Evolutionary conservation across 805 yeast species (phyloP), one percentile per base, ranked within the genome.

Genomic region (Teunomyces pallodes): DNA sequence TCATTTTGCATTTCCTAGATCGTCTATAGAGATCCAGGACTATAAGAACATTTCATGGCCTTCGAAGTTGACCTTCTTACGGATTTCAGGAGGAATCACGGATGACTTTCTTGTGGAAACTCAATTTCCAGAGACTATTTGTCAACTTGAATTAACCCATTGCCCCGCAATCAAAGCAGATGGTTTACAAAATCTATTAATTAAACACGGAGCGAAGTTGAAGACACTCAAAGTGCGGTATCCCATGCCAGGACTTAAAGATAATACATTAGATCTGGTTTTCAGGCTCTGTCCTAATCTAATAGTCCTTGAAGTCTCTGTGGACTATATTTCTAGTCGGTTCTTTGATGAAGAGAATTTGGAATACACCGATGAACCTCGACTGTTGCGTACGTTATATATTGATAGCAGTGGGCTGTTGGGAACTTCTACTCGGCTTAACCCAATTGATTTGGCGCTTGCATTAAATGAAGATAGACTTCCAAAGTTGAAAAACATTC

Each of bases 11-110:
- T 91, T 92, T 56, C 98, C 99, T 1, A 73, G 98, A 54, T 86
- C 96, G 1, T 89, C 97, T 0, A 80, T 91, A 8, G 75, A 71
- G 46, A 86, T 96, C 61, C 76, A 79, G 47, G 80, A 81, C 30
- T 77, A 76, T 50, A 77, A 76, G 36, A 66, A 74, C 41, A 69
- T 76, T 27, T 49, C 47, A 13, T 92, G 99, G 99, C 98, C 99
- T 1, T 80, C 83, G 7, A 81, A 79, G 47, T 67, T 92, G 42
- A 75, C 84, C 61, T 82, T 81, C 57, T 69, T 92, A 38, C 82
- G 92, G 45, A 71, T 92, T 2, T 84, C 96, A 40, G 99, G 99
- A 2, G 97, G 97, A 3, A 82, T 92, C 3, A 81, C 96, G 1
- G 87, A 90, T 58, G 86, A 82, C 41, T 92, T 92, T 64, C 72